Evolutionary conservation across 306 rosid species (phyloP).

Genomic region (Adenanthera pavonina): DNA sequence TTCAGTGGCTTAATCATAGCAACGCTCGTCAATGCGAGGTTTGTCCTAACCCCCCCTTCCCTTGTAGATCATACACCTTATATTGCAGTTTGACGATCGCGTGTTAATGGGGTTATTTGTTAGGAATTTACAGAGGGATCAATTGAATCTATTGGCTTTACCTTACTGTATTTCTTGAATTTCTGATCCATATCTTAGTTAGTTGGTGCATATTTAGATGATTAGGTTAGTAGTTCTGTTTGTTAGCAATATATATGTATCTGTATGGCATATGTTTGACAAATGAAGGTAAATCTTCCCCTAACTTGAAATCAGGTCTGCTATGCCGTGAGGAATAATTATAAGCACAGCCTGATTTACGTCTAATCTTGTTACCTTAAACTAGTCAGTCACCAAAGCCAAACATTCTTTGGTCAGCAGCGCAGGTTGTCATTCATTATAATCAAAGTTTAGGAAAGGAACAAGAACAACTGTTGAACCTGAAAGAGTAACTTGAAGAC

Average conservation of each 20-base stretch:
- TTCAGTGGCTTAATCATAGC: slow-evolving; percentile 99
- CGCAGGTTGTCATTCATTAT: background rate
- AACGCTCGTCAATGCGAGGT: slow-evolving; percentile 99
- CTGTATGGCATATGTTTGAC: background rate
- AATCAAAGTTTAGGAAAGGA: slow-evolving; percentile 8
- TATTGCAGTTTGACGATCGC: slow-evolving; percentile 1
- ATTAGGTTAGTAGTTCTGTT: slow-evolving; percentile 1
- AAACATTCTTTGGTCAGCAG: background rate
- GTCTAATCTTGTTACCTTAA: slow-evolving; percentile 13
- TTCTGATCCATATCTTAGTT: slow-evolving; percentile 11
- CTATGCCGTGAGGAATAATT: background rate
- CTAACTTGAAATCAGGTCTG: slow-evolving; percentile 23
- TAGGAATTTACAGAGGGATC: background rate
- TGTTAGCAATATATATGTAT: background rate
- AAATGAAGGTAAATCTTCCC: slow-evolving; percentile 9
- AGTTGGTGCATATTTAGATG: background rate
- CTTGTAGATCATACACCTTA: slow-evolving; percentile 9
- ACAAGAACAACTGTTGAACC: slow-evolving; percentile 12
- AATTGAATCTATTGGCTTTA: background rate
- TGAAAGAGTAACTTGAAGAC: slow-evolving; percentile 25
- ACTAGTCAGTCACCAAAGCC: slow-evolving; percentile 5
- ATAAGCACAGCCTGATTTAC: background rate
- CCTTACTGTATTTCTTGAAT: background rate
- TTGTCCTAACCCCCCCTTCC: slow-evolving; percentile 13
- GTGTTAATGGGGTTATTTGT: slow-evolving; percentile 20